Conservation (phyloP, 176 grass and related monocot species). For the Triticum urartu region DNA sequence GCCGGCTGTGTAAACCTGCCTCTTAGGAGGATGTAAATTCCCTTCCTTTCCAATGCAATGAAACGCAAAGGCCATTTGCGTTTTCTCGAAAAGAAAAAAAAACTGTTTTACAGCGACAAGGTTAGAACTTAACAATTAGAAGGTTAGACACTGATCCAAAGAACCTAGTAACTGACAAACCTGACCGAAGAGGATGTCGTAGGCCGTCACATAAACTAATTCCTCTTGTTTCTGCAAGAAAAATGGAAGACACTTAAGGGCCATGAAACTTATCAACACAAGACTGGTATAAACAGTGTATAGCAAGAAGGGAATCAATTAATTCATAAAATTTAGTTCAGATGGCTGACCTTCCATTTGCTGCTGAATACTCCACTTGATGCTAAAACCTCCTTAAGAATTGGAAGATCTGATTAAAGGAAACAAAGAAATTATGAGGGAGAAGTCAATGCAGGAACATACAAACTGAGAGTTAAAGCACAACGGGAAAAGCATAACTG, state of each 20-base stretch:
- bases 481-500: not conserved
- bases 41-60: too few species aligned
- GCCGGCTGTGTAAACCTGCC: too few species aligned
- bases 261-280: not conserved
- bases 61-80: too few species aligned
- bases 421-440: conserved; percentile 19
- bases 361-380: conserved; percentile 57
- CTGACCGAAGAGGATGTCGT: conserved; percentile 92
- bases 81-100: too few species aligned
- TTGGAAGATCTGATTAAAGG: conserved; percentile 54
- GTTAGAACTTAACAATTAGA: not conserved
- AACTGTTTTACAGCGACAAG: not conserved
- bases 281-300: conserved; percentile 2
- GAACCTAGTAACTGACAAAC: conserved; percentile 48
- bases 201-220: conserved; percentile 68
- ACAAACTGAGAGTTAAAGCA: not conserved
- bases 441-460: not conserved
- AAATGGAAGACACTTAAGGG: not conserved
- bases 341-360: conserved; percentile 79
- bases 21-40: too few species aligned
- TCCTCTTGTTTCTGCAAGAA: conserved; percentile 77
- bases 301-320: not conserved
- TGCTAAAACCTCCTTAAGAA: conserved; percentile 80
- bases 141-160: not conserved
- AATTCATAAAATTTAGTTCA: not conserved